A percentile compares a stretch with the other conserved stretches of the same genome.
These are phyloP conservation scores for Neurospora sp. DNA, from an alignment of 495 filamentous ascomycete genomes.

Conservation along the genomic window DNA sequence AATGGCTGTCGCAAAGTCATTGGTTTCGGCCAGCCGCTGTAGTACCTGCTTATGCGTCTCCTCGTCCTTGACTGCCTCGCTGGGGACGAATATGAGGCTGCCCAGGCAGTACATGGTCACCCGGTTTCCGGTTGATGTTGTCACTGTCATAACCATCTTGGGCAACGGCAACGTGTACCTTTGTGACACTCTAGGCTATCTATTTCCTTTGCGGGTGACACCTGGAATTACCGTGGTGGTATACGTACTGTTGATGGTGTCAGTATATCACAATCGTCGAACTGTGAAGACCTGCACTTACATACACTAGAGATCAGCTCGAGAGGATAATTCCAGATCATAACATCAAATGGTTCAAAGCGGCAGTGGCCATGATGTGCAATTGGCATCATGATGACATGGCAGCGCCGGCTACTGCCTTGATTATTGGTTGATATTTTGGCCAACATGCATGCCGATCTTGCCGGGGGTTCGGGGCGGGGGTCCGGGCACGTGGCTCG, in stretches of 20 bases:
- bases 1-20: conserved; percentile 41
- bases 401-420: background rate
- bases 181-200: background rate
- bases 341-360: background rate
- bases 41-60: conserved; percentile 10
- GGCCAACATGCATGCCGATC: background rate
- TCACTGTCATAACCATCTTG: background rate
- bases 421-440: background rate
- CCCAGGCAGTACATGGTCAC: conserved; percentile 5
- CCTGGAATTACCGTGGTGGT: background rate
- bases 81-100: conserved; percentile 7
- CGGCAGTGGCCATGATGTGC: background rate
- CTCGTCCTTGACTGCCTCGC: conserved; percentile 3
- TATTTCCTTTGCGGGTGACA: background rate
- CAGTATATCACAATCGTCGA: background rate
- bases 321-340: background rate
- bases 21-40: conserved; percentile 20
- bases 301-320: background rate
- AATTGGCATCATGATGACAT: background rate
- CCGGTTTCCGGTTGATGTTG: background rate
- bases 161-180: background rate
- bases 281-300: background rate
- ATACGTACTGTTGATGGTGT: background rate
- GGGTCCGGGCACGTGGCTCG: background rate
- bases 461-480: background rate